A percentile compares a stretch with the other conserved stretches of the same genome.
These are phyloP conservation scores for Penicillium griseofulvum DNA, from an alignment of 2,329 filamentous ascomycete genomes.

Conservation along the genomic window DNA sequence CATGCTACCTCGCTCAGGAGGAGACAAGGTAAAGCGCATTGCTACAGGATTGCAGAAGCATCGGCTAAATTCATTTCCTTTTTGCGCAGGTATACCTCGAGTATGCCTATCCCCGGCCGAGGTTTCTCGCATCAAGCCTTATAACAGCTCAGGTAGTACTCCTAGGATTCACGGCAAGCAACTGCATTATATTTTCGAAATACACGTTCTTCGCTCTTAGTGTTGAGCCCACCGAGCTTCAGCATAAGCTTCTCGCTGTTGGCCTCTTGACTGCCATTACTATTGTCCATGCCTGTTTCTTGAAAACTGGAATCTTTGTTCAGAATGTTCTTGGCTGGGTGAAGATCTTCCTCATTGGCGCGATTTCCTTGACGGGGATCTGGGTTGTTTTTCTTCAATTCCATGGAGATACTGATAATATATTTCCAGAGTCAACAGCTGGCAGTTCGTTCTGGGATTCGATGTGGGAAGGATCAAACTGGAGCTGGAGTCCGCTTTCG, in stretches of 20 bases:
- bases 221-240: slow-evolving; percentile 49
- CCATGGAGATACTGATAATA: slow-evolving; percentile 9
- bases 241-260: slow-evolving; percentile 57
- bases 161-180: slow-evolving; percentile 66
- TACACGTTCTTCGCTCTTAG: slow-evolving; percentile 62
- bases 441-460: slow-evolving; percentile 46
- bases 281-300: slow-evolving; percentile 58
- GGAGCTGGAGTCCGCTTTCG: slow-evolving; percentile 66
- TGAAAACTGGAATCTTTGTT: slow-evolving; percentile 56
- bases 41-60: slow-evolving; percentile 46
- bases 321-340: slow-evolving; percentile 64
- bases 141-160: slow-evolving; percentile 63
- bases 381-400: slow-evolving; percentile 56
- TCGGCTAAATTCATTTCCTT: slow-evolving; percentile 38
- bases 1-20: slow-evolving; percentile 68
- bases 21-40: slow-evolving; percentile 56
- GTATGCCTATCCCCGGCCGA: slow-evolving; percentile 63
- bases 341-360: slow-evolving; percentile 59
- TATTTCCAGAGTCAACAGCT: not conserved
- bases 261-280: slow-evolving; percentile 58
- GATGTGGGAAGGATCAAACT: slow-evolving; percentile 64
- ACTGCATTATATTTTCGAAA: slow-evolving; percentile 67
- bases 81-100: slow-evolving; percentile 66
- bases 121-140: slow-evolving; percentile 63
- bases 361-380: slow-evolving; percentile 61